Evolutionary conservation across 441 rosid species (phyloP), one percentile per base, ranked within the genome.

Genomic region (Daphne laureola): DNA sequence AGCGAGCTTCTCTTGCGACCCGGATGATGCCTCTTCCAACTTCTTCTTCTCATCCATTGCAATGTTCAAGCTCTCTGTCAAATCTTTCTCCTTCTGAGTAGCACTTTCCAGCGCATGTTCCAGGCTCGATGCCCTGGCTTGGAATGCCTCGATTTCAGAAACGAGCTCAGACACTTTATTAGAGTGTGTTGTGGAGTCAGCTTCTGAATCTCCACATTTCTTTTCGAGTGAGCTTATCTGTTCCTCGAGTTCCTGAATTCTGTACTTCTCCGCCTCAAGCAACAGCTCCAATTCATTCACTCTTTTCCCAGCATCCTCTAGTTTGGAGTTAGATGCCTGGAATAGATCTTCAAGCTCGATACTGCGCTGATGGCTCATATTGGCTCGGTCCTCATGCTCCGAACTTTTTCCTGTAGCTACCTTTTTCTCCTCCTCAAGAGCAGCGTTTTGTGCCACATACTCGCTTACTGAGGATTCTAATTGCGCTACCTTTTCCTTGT

Each of bases 201-300:
- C 80, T 72, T 87, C 99, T 21, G 86, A 63, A 35, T 77, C 87
- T 8, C 44, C 78, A 35, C 66, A 68, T 70, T 82, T 90, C 76
- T 74, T 94, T 67, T 90, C 90, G 36, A 87, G 64, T 42, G 71
- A 49, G 63, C 77, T 68, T 53, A 81, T 61, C 67, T 86, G 95
- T 72, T 87, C 96, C 68, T 84, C 96, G 58, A 87, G 96, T 68
- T 94, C 98, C 70, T 86, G 90, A 62, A 84, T 94, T 72, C 88
- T 81, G 68, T 70, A 76, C 54, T 86, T 90, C 68, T 86, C 95
- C 15, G 98, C 75, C 74, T 86, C 88, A 16, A 90, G 99, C 52
- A 94, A 67, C 86, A 90, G 70, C 68, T 86, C 98, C 64, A 94
- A 64, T 72, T 94, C 98, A 54, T 64, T 81, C 17, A 66, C 78